Conservation (phyloP, 306 rosid genomes). For the Prinsepia uniflora region DNA sequence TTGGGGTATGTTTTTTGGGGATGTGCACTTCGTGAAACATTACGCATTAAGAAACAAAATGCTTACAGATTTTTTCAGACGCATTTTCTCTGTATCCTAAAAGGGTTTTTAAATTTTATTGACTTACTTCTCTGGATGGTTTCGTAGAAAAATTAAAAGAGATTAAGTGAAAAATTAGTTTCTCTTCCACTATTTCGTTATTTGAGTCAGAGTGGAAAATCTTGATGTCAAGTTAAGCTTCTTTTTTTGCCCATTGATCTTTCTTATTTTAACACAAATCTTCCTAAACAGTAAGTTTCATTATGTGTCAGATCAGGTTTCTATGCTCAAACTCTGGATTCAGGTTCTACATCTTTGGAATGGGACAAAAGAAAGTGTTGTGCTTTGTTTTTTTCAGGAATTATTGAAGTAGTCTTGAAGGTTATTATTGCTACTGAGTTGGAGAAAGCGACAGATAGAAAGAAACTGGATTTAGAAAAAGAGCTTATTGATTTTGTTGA, state of each 20-base stretch:
- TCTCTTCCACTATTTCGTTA: too few species aligned
- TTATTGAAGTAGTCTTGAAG: conserved; percentile 37
- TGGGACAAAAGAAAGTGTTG: conserved; percentile 26
- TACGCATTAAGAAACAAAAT: background rate
- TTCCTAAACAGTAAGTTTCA: conserved; percentile 8
- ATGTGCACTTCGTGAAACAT: background rate
- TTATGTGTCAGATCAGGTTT: conserved; percentile 33
- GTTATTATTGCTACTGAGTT: conserved; percentile 31
- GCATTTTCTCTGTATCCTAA: too few species aligned
- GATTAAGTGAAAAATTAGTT: too few species aligned
- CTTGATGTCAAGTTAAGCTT: background rate
- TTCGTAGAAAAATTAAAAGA: too few species aligned
- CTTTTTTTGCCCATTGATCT: background rate
- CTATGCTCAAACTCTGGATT: conserved; percentile 27
- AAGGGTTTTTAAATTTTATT: too few species aligned
- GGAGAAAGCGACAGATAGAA: conserved; percentile 33
- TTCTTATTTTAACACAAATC: background rate
- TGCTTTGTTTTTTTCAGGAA: conserved; percentile 27
- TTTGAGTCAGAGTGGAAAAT: background rate
- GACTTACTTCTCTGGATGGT: too few species aligned
- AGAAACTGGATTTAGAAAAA: conserved; percentile 32
- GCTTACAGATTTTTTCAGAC: too few species aligned
- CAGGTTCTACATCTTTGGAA: conserved; percentile 30
- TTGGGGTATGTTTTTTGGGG: background rate
- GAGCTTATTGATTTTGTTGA: conserved; percentile 30